phyloP scores from a whole-genome alignment of 2,329 filamentous ascomycete genomes.

The Ascochyta pisi region DNA sequence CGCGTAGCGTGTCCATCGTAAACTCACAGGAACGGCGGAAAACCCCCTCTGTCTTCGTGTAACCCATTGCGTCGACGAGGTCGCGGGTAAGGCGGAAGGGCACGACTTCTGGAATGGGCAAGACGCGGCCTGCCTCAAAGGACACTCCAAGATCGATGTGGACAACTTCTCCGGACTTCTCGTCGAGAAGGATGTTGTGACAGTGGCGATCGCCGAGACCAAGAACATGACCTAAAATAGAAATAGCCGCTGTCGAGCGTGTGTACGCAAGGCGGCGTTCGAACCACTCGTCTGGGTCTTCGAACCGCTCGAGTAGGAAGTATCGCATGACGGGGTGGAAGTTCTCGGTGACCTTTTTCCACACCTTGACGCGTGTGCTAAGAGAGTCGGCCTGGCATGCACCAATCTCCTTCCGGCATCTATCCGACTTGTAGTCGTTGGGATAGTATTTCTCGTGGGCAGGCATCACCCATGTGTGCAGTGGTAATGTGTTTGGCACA shows the following conservation, averaged over 20 bases:
- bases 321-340: conserved; percentile 95
- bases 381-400: conserved; percentile 73
- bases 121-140: conserved; percentile 94
- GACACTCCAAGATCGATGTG: conserved; percentile 97
- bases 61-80: conserved; percentile 95
- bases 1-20: conserved; percentile 90
- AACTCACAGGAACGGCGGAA: conserved; percentile 99
- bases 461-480: conserved; percentile 91
- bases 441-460: conserved; percentile 89
- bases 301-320: conserved; percentile 96
- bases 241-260: conserved; percentile 90
- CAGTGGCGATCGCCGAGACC: conserved; percentile 94
- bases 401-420: conserved; percentile 80
- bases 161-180: conserved; percentile 87
- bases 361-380: conserved; percentile 75
- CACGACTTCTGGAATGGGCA: conserved; percentile 93
- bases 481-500: conserved; percentile 87
- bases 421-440: conserved; percentile 76
- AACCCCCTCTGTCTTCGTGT: conserved; percentile 92
- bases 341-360: conserved; percentile 76
- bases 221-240: conserved; percentile 90
- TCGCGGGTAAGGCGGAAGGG: conserved; percentile 95
- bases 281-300: conserved; percentile 97
- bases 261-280: conserved; percentile 87
- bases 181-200: conserved; percentile 94